Evolutionary conservation across 129 eudicot species (phyloP).

Genomic region (Pittosporum tobira): DNA sequence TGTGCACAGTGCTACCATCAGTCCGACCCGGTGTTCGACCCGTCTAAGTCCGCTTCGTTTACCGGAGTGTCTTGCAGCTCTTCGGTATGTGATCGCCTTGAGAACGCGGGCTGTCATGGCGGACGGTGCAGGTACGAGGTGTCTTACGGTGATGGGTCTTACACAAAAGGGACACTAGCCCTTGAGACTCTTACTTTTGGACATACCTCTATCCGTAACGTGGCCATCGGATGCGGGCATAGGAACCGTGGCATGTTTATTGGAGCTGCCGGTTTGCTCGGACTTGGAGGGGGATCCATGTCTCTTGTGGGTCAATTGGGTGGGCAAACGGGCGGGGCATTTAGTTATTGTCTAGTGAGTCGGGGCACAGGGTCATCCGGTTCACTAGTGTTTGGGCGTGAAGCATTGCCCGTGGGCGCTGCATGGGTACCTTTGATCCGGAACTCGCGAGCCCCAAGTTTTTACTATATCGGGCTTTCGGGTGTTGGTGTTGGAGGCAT

Average conservation of each 20-base stretch:
- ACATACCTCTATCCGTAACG: constrained; percentile 35
- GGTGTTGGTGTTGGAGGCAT: constrained; percentile 85
- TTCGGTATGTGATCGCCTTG: constrained; percentile 51
- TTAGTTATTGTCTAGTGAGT: constrained; percentile 73
- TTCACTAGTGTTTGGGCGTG: constrained; percentile 71
- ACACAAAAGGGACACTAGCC: constrained; percentile 70
- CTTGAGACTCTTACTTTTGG: constrained; percentile 66
- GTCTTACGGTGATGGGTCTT: constrained; percentile 75
- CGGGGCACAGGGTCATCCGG: constrained; percentile 64
- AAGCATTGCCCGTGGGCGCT: constrained; percentile 57
- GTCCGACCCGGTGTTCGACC: constrained; percentile 86
- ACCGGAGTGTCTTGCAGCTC: constrained; percentile 62
- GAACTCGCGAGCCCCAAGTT: constrained; percentile 55
- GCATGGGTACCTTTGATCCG: constrained; percentile 68
- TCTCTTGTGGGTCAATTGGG: constrained; percentile 82
- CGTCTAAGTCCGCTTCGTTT: constrained; percentile 56
- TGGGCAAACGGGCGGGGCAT: constrained; percentile 66
- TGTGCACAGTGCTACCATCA: constrained; percentile 74
- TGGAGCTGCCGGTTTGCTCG: constrained; percentile 82
- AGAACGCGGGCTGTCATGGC: constrained; percentile 54
- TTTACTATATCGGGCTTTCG: constrained; percentile 62
- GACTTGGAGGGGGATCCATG: constrained; percentile 80
- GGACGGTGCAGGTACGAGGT: constrained; percentile 70
- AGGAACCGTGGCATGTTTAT: constrained; percentile 71
- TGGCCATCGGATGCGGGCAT: constrained; percentile 90